Evolutionary conservation across 495 filamentous ascomycete species (phyloP).

Genomic region (Lasiosphaeris hirsuta): DNA sequence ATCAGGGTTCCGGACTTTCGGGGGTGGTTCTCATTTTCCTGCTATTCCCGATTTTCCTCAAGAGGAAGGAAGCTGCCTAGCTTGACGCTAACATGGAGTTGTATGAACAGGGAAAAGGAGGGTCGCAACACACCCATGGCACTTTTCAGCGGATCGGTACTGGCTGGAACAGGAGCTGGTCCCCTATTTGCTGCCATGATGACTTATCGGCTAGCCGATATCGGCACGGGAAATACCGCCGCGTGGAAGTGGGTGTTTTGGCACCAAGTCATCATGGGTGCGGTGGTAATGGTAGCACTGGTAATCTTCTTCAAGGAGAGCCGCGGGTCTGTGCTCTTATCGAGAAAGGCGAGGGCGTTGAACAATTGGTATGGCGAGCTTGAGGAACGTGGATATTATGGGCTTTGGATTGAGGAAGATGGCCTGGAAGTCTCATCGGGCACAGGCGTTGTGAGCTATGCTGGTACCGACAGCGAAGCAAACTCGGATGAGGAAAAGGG

Average conservation of each 20-base stretch:
- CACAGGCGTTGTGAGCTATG: neutral
- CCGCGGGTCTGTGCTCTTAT: conserved; percentile 75
- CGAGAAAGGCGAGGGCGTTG: conserved; percentile 66
- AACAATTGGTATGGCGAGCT: conserved; percentile 78
- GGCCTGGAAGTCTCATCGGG: neutral
- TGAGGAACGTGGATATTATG: conserved; percentile 63
- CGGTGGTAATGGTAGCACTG: conserved; percentile 57
- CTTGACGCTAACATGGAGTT: neutral
- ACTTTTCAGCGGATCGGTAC: conserved; percentile 69
- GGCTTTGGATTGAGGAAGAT: conserved; percentile 42
- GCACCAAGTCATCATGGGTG: conserved; percentile 71
- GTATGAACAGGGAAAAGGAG: conserved; percentile 47
- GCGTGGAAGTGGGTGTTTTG: conserved; percentile 91
- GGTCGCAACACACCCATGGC: conserved; percentile 90
- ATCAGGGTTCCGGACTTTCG: neutral
- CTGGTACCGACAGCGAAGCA: neutral
- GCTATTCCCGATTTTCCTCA: neutral
- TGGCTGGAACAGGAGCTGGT: conserved; percentile 79
- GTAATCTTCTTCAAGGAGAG: conserved; percentile 77
- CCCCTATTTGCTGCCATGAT: conserved; percentile 72
- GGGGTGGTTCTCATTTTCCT: neutral
- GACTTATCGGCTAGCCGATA: conserved; percentile 45
- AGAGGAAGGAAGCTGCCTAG: neutral
- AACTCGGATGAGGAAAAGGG: conserved; percentile 29
- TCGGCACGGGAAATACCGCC: conserved; percentile 11